Percentiles rank a stretch among this genome's conserved stretches.
Conservation (phyloP, 176 grass and related monocot species). For the Raddia distichophylla region DNA sequence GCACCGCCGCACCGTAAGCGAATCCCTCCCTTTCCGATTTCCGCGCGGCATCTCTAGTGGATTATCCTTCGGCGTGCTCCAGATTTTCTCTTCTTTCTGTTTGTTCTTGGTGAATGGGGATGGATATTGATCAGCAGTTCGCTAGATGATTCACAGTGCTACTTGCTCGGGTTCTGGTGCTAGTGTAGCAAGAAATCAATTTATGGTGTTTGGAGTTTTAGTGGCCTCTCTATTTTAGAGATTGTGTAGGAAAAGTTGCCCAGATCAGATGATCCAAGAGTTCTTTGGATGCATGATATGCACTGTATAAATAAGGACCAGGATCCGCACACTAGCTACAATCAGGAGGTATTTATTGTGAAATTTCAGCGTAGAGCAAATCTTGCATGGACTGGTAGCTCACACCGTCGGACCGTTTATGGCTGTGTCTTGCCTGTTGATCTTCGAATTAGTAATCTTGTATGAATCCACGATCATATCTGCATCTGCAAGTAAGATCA, state of each 20-base stretch:
- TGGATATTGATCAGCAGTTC: background rate
- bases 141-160: background rate
- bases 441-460: background rate
- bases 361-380: no score
- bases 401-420: no score
- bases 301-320: no score
- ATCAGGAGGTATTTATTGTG: no score
- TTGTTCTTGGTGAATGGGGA: background rate
- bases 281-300: no score
- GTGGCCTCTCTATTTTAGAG: no score
- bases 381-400: no score
- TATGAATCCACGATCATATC: background rate
- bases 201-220: background rate
- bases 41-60: background rate
- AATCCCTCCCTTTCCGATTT: background rate
- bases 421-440: background rate
- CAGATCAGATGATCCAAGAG: no score
- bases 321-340: no score
- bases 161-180: background rate
- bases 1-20: background rate
- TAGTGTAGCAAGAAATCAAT: background rate
- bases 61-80: background rate
- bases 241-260: no score
- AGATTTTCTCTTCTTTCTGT: background rate
- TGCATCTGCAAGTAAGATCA: background rate